phyloP scores from a whole-genome alignment of 1,284 basidiomycete species.

The Austroboletus novae-zelandiae region DNA sequence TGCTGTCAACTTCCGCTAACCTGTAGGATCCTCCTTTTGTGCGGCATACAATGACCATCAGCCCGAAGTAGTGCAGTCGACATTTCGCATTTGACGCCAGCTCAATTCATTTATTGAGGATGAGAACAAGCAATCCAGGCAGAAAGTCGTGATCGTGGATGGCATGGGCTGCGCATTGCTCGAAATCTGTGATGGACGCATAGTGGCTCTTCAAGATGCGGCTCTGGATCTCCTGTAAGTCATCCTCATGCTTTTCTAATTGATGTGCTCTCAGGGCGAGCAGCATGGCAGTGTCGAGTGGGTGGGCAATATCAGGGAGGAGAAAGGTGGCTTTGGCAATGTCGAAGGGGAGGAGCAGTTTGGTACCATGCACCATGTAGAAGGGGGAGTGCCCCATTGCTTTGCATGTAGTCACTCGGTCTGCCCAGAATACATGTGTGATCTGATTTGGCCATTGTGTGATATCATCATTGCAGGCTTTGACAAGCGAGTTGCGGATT shows the following conservation, averaged over 20 bases:
- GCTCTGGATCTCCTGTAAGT: slow-evolving; percentile 1
- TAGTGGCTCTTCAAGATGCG: slow-evolving; percentile 22
- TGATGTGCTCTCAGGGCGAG: background rate
- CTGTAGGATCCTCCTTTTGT: slow-evolving; percentile 31
- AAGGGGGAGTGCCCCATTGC: slow-evolving; percentile 12
- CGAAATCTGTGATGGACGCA: slow-evolving; percentile 11
- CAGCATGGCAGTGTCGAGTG: background rate
- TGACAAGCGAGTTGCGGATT: slow-evolving; percentile 4
- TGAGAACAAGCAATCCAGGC: slow-evolving; percentile 27
- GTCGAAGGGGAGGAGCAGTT: slow-evolving; percentile 33
- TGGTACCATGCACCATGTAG: slow-evolving; percentile 25
- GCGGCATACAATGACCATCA: slow-evolving; percentile 27
- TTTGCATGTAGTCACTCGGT: background rate
- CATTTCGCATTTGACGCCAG: slow-evolving; percentile 26
- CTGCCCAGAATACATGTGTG: background rate
- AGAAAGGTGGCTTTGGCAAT: slow-evolving; percentile 32
- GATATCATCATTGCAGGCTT: slow-evolving; percentile 5
- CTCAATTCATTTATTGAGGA: slow-evolving; percentile 29
- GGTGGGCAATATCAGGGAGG: background rate
- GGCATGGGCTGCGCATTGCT: slow-evolving; percentile 15
- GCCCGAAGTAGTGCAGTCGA: slow-evolving; percentile 30
- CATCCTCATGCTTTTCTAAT: background rate
- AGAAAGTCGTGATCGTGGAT: slow-evolving; percentile 18
- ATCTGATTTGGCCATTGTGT: slow-evolving; percentile 2
- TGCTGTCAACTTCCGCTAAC: slow-evolving; percentile 28